phyloP scores from a whole-genome alignment of 352 stramenopile genomes.

The Phytophthora palmivora region DNA sequence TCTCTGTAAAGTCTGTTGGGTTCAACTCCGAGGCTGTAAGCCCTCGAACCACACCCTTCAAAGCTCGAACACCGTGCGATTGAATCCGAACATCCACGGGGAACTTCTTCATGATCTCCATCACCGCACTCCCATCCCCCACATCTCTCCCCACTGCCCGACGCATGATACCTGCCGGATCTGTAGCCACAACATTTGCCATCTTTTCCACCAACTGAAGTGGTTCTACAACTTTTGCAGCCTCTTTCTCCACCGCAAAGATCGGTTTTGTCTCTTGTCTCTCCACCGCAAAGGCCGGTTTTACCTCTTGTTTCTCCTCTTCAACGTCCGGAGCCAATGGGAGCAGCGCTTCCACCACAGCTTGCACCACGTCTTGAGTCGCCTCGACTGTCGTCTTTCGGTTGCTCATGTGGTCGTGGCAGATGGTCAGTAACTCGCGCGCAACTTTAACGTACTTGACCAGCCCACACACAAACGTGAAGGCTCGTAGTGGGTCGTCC shows the following conservation, averaged over 20 bases:
- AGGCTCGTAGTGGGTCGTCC: constrained; percentile 33
- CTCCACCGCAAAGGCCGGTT: too few relatives aligned
- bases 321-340: constrained; percentile 9
- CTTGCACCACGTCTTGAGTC: constrained; percentile 39
- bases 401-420: constrained; percentile 49
- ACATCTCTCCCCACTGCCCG: constrained; percentile 55
- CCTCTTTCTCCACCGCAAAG: not conserved
- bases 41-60: constrained; percentile 52
- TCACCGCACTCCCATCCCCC: constrained; percentile 47
- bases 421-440: constrained; percentile 48
- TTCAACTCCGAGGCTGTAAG: not conserved
- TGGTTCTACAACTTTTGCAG: not conserved
- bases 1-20: not conserved
- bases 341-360: constrained; percentile 30
- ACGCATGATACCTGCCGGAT: constrained; percentile 57
- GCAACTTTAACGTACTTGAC: constrained; percentile 49
- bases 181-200: constrained; percentile 16
- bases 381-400: constrained; percentile 41
- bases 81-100: constrained; percentile 51
- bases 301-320: too few relatives aligned
- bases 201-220: not conserved
- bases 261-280: not conserved
- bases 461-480: constrained; percentile 46
- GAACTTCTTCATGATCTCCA: constrained; percentile 61
- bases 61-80: constrained; percentile 51